Base-by-base conservation (phyloP, 176 grass and related monocot species). In the Musa itinerans region DNA sequence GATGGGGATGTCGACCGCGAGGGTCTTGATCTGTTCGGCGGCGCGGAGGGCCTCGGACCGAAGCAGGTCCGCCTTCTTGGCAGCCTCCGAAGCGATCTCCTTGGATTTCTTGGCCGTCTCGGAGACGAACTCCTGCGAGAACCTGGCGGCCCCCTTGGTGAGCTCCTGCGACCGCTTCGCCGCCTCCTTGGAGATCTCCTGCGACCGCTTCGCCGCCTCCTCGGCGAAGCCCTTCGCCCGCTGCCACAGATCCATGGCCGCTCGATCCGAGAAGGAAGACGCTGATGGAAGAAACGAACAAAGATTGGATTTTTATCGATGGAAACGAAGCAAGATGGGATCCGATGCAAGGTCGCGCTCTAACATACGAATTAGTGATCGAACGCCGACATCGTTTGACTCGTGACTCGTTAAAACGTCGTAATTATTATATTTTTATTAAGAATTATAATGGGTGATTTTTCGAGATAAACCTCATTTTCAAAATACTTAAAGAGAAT, bases 51-150 rank as follows among this genome's bases (percentile, higher is more conserved):
- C 74, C 74, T 76, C 74, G 17, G 57, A 3, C 23, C 74, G 74
- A 29, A 96, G 83, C 74, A 96, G 78, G 79, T 96, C 93, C 8
- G 92, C 92, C 65, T 89, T 86, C 92, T 96, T 96, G 8, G 89
- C 86, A 10, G 92, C 92, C 85, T 96, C 92, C 10, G 81, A 87
- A 8, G 92, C 92, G 53, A 96, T 74, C 80, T 96, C 92, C 69
- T 72, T 80, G 48, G 92, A 96, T 65, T 90, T 96, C 83, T 84
- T 86, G 52, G 89, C 86, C 21, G 92, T 89, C 83, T 96, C 93
- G 24, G 92, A 81, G 59, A 89, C 86, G 87, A 96, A 77, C 80
- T 96, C 93, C 81, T 43, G 34, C 34, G 34, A 43, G 34, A 43
- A 43, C 55, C 6, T 58, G 27, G 65, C 65, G 12, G 65, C 26